Base-by-base conservation (phyloP, 306 rosid genomes). In the Begonia fuchsioides region DNA sequence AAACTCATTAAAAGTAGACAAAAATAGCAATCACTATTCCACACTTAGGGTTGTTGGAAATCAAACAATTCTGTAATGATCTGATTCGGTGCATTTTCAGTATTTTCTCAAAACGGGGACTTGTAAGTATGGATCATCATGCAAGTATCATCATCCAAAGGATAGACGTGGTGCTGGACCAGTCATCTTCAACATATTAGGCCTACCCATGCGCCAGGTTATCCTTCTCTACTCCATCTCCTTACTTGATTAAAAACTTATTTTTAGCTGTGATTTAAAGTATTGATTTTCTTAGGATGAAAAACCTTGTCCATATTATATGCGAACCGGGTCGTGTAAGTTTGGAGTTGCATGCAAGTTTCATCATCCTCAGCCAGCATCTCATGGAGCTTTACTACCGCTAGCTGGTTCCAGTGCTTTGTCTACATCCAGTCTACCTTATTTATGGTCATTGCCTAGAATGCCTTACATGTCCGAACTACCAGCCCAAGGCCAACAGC, bases 131-230 rank as follows among this genome's bases (percentile, higher is more conserved):
- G 94, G 96, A 58, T 60, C 93, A 35, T 80, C 96, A 13, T 87
- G 96, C 72, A 87, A 87, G 72, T 87, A 83, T 67, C 96, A 87
- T 69, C 96, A 87, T 54, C 96, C 94, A 54, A 80, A 76, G 72
- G 96, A 87, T 72, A 75, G 96, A 73, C 80, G 81, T 52, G 96
- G 96, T 57, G 94, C 93, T 75, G 87, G 80, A 55, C 94, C 96
- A 9, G 93, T 87, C 12, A 53, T 63, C 38, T 75, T 82, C 68
- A 87, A 87, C 53, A 49, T 74, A 57, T 60, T 87, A 62, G 96
- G 96, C 38, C 79, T 87, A 57, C 96, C 96, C 13, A 80, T 87
- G 94, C 87, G 90, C 32, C 85, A 80, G 94, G 96, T 87, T 48
- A 26, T n/a, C n/a, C 35, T 26, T 26, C 3, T 26, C 35, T 49